Base-by-base conservation (phyloP, 2,329 filamentous ascomycete genomes). In the Cytospora mali region DNA sequence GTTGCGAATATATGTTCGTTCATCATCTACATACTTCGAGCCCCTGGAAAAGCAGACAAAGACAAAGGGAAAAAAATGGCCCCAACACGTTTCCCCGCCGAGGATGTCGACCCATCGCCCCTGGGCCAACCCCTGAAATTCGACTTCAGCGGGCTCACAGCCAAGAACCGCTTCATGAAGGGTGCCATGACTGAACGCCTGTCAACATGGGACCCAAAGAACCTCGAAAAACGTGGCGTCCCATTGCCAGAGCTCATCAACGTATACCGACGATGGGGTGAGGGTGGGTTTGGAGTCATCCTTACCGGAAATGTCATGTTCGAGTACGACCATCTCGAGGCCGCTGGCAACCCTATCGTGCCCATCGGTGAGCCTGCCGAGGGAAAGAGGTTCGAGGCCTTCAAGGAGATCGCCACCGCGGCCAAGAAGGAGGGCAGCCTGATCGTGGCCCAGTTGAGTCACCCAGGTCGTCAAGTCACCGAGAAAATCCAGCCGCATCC, bases 151-250 rank as follows among this genome's bases (percentile, higher is more conserved):
- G 79, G 81, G 57, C 79, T 77, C 62, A 82, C 80, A 1, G 86
- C 86, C 1, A 81, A 81, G 49, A 90, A 90, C 71, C 79, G 86
- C n/a, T 86, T 89, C 69, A 72, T 89, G 66, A 90, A 90, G 73
- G 85, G 78, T 6, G 83, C 88, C 49, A 89, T 90, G 87, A 84
- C 84, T 2, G 88, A 91, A 71, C 77, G 81, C 9, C 75, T 89
- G 16, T 84, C 85, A 0, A 84, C 83, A 3, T 90, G 85, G 85
- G 79, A 84, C 64, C 75, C 80, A 2, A 79, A 79, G 25, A 77
- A 84, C 55, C 68, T 84, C 14, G 74, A 80, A 31, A 78, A 77
- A 7, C 80, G 87, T 51, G 77, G 77, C 1, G 66, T 79, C 39
- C 77, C 77, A 1, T 73, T 73, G 3, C 68, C 72, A 33, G 73